Evolutionary conservation across 179 eudicot genomes (phyloP).

Genomic region (Heliamphora ciliata): DNA sequence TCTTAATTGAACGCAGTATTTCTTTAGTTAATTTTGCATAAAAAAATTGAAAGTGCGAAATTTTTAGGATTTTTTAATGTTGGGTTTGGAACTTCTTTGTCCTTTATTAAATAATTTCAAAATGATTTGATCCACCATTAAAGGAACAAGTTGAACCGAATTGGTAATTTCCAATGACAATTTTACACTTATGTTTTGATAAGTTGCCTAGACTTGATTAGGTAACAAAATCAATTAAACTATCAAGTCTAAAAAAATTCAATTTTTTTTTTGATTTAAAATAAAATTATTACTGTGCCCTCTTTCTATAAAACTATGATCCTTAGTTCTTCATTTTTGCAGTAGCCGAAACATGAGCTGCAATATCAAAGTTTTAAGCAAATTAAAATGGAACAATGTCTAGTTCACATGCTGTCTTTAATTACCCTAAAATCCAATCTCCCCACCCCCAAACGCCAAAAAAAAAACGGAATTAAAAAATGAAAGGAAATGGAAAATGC

Average conservation of each 20-base stretch:
- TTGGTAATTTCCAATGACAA: neutral
- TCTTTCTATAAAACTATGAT: too few species aligned
- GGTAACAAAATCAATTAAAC: neutral
- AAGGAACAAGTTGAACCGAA: neutral
- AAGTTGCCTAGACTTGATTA: neutral
- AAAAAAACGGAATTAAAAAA: neutral
- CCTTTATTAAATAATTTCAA: neutral
- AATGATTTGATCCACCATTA: neutral
- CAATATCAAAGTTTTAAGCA: too few species aligned
- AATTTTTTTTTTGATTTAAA: too few species aligned
- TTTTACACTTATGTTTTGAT: neutral
- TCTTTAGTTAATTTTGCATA: neutral
- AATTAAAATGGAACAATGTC: too few species aligned
- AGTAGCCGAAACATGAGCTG: too few species aligned
- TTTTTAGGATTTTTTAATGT: neutral
- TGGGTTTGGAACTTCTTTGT: neutral
- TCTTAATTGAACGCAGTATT: constrained; percentile 2
- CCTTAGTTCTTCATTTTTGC: too few species aligned
- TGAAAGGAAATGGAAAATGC: neutral
- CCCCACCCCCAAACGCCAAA: too few species aligned
- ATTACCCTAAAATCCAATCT: too few species aligned
- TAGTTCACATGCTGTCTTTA: too few species aligned
- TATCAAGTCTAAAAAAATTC: too few species aligned
- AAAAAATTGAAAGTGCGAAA: neutral
- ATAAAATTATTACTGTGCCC: too few species aligned